phyloP scores from a whole-genome alignment of 305 asterid species.

The Fraxinus dipetala region DNA sequence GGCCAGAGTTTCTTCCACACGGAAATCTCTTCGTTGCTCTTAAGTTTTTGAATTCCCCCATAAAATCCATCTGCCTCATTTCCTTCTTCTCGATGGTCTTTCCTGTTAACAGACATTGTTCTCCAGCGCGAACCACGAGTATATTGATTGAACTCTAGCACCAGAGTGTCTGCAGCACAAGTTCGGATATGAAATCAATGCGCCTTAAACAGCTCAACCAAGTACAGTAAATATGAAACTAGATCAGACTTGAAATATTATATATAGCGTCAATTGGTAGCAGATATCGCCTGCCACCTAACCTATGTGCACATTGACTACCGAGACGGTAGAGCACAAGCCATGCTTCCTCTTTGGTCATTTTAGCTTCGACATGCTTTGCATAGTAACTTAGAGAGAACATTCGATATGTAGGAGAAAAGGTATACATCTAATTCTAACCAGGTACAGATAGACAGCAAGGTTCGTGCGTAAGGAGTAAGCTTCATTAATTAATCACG shows the following conservation, averaged over 20 bases:
- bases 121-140: slow-evolving; percentile 82
- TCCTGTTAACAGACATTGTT: slow-evolving; percentile 46
- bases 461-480: neutral
- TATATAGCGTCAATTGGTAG: neutral
- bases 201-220: neutral
- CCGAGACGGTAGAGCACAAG: neutral
- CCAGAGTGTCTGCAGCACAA: slow-evolving; percentile 48
- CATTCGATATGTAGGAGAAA: neutral
- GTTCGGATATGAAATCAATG: neutral
- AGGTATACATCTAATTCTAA: neutral
- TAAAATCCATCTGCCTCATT: slow-evolving; percentile 74
- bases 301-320: neutral
- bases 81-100: slow-evolving; percentile 76
- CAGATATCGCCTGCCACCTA: neutral
- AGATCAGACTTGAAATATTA: neutral
- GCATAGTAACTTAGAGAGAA: neutral
- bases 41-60: slow-evolving; percentile 64
- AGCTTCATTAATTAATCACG: neutral
- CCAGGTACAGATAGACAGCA: neutral
- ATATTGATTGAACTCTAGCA: slow-evolving; percentile 80
- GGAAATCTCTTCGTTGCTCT: slow-evolving; percentile 46
- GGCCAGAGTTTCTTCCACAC: slow-evolving; percentile 74
- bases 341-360: neutral
- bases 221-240: neutral
- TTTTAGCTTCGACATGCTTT: neutral